Percentiles rank a stretch among this genome's conserved stretches.
These are phyloP conservation scores for Aspergillus sp. DNA, from an alignment of 2,329 filamentous ascomycete species.

Conservation along the genomic window DNA sequence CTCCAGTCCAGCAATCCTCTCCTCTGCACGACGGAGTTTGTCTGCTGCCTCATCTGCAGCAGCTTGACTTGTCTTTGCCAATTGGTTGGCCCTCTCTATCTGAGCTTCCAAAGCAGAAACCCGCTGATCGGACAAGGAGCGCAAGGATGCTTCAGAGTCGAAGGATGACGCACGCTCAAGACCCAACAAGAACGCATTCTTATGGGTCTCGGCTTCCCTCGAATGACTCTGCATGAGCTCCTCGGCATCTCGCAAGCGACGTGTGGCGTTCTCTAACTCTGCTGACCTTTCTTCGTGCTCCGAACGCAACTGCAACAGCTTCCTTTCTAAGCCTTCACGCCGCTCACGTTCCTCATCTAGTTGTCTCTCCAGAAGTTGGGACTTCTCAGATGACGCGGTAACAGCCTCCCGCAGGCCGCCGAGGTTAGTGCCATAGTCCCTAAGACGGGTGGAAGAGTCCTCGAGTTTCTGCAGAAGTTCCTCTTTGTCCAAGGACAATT, in stretches of 20 bases:
- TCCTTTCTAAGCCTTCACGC: slow-evolving; percentile 73
- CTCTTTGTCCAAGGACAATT: slow-evolving; percentile 83
- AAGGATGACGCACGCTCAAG: slow-evolving; percentile 69
- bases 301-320: slow-evolving; percentile 72
- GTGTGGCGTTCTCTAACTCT: slow-evolving; percentile 73
- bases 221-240: slow-evolving; percentile 86
- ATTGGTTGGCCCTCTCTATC: slow-evolving; percentile 71
- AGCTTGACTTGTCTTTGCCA: slow-evolving; percentile 85
- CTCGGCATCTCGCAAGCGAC: slow-evolving; percentile 80
- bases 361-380: slow-evolving; percentile 73
- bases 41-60: slow-evolving; percentile 86
- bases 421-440: slow-evolving; percentile 71
- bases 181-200: slow-evolving; percentile 77
- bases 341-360: slow-evolving; percentile 75
- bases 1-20: slow-evolving; percentile 93
- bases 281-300: slow-evolving; percentile 80
- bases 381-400: slow-evolving; percentile 75
- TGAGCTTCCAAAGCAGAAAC: slow-evolving; percentile 76
- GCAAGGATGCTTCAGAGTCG: slow-evolving; percentile 39
- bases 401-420: slow-evolving; percentile 76
- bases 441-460: slow-evolving; percentile 65
- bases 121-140: slow-evolving; percentile 54
- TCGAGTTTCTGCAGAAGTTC: slow-evolving; percentile 71
- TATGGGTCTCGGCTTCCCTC: slow-evolving; percentile 82
- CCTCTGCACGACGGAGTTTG: slow-evolving; percentile 87